Percentiles rank a stretch among this genome's conserved stretches.
Conservation (phyloP, 169 alveolate species). For the Plasmodium fragile region DNA sequence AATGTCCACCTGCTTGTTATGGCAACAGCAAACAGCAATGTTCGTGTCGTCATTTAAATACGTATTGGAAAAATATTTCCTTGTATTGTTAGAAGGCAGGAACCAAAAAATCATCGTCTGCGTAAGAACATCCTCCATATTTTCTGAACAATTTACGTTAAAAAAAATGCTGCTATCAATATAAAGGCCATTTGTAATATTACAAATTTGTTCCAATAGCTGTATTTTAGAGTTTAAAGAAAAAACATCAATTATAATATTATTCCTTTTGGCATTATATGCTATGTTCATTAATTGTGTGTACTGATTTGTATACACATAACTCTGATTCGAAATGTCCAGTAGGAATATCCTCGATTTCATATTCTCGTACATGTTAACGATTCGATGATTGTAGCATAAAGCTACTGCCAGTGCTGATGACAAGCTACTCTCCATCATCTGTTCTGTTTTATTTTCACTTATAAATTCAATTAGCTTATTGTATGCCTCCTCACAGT, state of each 20-base stretch:
- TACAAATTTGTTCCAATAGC: constrained; percentile 73
- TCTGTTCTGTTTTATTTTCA: constrained; percentile 26
- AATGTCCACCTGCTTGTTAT: constrained; percentile 88
- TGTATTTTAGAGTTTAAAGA: constrained; percentile 50
- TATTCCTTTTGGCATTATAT: constrained; percentile 72
- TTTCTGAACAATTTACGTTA: constrained; percentile 29
- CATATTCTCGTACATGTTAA: constrained; percentile 60
- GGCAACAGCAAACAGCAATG: constrained; percentile 90
- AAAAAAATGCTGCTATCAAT: constrained; percentile 59
- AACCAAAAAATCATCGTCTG: constrained; percentile 84
- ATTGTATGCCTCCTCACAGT: constrained; percentile 38
- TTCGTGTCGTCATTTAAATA: constrained; percentile 85
- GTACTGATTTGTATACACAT: constrained; percentile 66
- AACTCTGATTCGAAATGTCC: constrained; percentile 43
- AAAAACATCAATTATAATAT: constrained; percentile 64
- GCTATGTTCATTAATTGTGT: constrained; percentile 76
- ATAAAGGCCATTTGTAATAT: constrained; percentile 62
- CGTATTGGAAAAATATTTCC: constrained; percentile 85
- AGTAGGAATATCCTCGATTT: constrained; percentile 41
- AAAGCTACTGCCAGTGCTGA: constrained; percentile 54
- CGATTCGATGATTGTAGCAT: constrained; percentile 61
- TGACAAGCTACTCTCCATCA: constrained; percentile 53
- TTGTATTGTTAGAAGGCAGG: constrained; percentile 83
- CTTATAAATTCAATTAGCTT: constrained; percentile 50
- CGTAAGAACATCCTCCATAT: constrained; percentile 67